Evolutionary conservation across 768 basidiomycete species (phyloP).

Genomic region (Goffeauzyma gilvescens): DNA sequence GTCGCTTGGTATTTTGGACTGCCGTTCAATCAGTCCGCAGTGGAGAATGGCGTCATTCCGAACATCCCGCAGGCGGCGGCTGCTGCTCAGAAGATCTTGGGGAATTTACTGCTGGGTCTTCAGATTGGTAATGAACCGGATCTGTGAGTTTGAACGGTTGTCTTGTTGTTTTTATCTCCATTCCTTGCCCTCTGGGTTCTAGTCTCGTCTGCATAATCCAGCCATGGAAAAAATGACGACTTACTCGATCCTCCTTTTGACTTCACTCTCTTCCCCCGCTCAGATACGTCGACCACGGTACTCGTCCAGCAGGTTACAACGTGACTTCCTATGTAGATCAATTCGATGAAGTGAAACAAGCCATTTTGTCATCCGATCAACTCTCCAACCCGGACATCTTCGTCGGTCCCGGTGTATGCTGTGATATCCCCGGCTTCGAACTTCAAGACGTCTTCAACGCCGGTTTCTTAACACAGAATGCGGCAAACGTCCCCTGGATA

Average conservation of each 20-base stretch:
- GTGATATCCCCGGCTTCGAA: conserved; percentile 37
- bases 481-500: conserved; percentile 21
- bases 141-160: conserved; percentile 37
- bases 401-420: conserved; percentile 48
- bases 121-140: conserved; percentile 66
- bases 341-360: no score
- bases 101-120: conserved; percentile 46
- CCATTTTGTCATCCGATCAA: conserved; percentile 17
- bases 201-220: no score
- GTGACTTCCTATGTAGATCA: no score
- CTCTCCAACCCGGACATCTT: conserved; percentile 38
- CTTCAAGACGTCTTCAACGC: conserved; percentile 30
- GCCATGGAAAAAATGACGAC: no score
- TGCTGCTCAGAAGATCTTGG: conserved; percentile 45
- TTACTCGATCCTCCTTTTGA: no score
- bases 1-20: conserved; percentile 46
- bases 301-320: conserved; percentile 28
- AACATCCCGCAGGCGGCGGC: conserved; percentile 42
- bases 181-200: no score
- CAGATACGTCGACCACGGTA: conserved; percentile 27
- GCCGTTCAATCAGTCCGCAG: conserved; percentile 42
- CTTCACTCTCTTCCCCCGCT: background rate
- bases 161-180: no score
- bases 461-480: conserved; percentile 26
- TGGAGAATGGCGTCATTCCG: conserved; percentile 33